Base-by-base conservation (phyloP, 768 basidiomycete species). In the Strobilomyces dryophilus region DNA sequence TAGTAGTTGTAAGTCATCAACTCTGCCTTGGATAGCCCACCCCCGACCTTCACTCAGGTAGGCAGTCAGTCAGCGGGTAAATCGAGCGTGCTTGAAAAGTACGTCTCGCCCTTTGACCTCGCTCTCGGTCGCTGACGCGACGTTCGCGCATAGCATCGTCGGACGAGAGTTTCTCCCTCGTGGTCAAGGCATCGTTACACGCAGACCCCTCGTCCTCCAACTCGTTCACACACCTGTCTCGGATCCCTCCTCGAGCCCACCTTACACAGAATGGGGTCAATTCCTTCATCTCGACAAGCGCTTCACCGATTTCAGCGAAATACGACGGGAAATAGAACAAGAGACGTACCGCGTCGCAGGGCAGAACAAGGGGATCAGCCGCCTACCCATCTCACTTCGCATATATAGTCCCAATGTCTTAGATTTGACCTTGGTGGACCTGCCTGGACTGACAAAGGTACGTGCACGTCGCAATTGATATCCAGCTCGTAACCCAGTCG, bases 311-410 rank as follows among this genome's bases (percentile, higher is more conserved):
- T 98, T 95, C 64, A 76, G 80, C 42, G 95, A 98, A 63, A 89
- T 98, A 58, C 80, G 95, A 37, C 89, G 87, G 59, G 97, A 99
- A 75, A 99, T 99, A 54, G 97, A 99, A 71, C 87, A 91, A 67
- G 97, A 99, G 76, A 99, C 97, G 2, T 94, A 87, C 70, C 78
- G 97, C 41, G 95, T 99, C 17, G 97, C 97, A 0, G 97, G 97
- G 0, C 95, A 98, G 76, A 98, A 98, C 72, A 99, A 98, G 73
- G 97, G 97, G 42, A 88, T 99, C 54, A 95, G 92, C 74, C 94
- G 95, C 67, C 71, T 97, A 44, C 95, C 95, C 2, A 98, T 98
- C 63, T 92, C 94, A 53, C 78, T 99, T 44, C 82, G 92, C 67
- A 97, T 99, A 75, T 95, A 89, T 70, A 97, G 94, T 55, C 94